phyloP scores from a whole-genome alignment of 192 early-diverging fungal genomes.

The Mortierella claussenii region DNA sequence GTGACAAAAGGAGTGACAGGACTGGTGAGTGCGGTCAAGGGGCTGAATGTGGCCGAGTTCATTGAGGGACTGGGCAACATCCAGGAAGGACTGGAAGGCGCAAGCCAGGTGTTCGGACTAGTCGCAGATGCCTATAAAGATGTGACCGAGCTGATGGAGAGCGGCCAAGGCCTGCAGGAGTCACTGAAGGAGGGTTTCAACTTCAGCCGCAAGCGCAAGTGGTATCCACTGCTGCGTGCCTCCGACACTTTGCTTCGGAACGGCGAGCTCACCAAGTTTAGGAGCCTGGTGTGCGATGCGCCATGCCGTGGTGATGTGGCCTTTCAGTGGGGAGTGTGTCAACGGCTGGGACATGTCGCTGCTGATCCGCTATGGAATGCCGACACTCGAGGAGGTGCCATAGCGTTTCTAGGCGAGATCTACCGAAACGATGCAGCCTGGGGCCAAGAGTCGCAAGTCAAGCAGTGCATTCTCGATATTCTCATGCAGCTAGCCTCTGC shows the following conservation, averaged over 20 bases:
- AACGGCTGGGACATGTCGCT: slow-evolving; percentile 7
- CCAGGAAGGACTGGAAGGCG: slow-evolving; percentile 4
- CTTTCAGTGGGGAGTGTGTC: slow-evolving; percentile 10
- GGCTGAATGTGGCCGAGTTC: not conserved
- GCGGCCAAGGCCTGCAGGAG: not conserved
- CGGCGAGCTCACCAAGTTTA: not conserved
- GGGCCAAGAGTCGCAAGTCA: not conserved
- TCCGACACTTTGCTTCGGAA: not conserved
- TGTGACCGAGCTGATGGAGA: not conserved
- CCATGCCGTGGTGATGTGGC: not conserved
- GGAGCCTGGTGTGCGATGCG: not conserved
- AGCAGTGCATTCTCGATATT: not conserved
- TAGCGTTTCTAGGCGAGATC: slow-evolving; percentile 1
- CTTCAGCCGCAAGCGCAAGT: not conserved
- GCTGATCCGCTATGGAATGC: slow-evolving; percentile 1
- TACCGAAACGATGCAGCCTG: not conserved
- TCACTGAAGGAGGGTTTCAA: not conserved
- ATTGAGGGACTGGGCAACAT: not conserved
- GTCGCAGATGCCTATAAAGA: not conserved
- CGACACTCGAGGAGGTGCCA: not conserved
- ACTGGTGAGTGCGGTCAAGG: slow-evolving; percentile 4
- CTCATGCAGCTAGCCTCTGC: not conserved
- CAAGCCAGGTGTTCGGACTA: not conserved
- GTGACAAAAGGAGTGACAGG: not conserved
- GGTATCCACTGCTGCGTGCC: slow-evolving; percentile 1